A percentile compares a stretch with the other conserved stretches of the same genome.
phyloP scores from a whole-genome alignment of 2,329 filamentous ascomycete genomes.

The Thermomyces lanuginosus region DNA sequence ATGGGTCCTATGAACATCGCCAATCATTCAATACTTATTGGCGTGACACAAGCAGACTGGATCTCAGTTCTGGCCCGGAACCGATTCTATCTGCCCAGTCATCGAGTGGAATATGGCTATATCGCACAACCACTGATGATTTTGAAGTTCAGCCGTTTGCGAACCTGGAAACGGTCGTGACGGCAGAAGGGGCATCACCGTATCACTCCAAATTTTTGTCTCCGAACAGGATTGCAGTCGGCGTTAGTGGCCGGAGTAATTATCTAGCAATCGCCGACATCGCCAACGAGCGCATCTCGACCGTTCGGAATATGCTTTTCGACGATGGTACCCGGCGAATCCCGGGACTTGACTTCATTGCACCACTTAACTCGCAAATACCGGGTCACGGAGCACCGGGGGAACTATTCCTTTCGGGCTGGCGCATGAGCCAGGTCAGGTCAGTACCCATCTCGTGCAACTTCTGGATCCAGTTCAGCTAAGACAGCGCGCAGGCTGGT shows the following conservation, averaged over 20 bases:
- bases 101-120: conserved; percentile 35
- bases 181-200: conserved; percentile 16
- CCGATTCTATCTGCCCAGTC: conserved; percentile 37
- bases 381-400: conserved; percentile 20
- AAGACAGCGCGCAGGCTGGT: conserved; percentile 34
- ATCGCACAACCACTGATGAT: conserved; percentile 20
- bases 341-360: conserved; percentile 20
- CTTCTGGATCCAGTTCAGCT: too few relatives aligned
- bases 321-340: conserved; percentile 9
- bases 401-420: conserved; percentile 42
- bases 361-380: conserved; percentile 15
- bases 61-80: conserved; percentile 25
- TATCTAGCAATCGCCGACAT: conserved; percentile 37
- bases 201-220: conserved; percentile 40
- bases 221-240: conserved; percentile 34
- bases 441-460: conserved; percentile 9
- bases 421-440: conserved; percentile 39
- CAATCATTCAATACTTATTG: conserved; percentile 31
- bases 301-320: conserved; percentile 22
- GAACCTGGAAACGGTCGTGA: conserved; percentile 10
- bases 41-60: conserved; percentile 31
- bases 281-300: conserved; percentile 27
- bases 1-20: conserved; percentile 15
- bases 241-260: conserved; percentile 26
- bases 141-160: conserved; percentile 23